Percentiles rank a stretch among this genome's conserved stretches.
Evolutionary conservation across 345 rosid genomes (phyloP).

Genomic region (Tarenaya hassleriana): DNA sequence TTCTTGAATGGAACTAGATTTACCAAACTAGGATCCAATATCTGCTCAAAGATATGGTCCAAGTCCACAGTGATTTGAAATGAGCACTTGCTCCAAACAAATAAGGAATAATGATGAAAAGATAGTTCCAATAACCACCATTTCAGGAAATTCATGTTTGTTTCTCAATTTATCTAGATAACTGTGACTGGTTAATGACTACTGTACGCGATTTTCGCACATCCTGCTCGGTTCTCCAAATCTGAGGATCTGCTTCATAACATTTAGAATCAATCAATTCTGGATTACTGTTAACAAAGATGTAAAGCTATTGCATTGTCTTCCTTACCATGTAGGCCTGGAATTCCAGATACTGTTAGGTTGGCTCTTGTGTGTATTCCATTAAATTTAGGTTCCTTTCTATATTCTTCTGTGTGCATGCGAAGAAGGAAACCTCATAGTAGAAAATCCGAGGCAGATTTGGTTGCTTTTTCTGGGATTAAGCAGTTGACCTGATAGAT

Average conservation of each 20-base stretch:
- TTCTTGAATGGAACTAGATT: conserved; percentile 8
- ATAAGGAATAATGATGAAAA: too few relatives aligned
- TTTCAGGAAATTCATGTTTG: neutral
- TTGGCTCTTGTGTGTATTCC: conserved; percentile 44
- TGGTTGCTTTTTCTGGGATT: neutral
- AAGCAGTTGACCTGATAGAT: conserved; percentile 14
- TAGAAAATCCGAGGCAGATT: neutral
- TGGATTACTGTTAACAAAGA: neutral
- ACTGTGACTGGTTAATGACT: neutral
- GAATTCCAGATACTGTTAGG: conserved; percentile 28
- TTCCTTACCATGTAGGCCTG: conserved; percentile 32
- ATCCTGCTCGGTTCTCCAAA: neutral
- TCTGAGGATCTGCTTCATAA: conserved; percentile 1
- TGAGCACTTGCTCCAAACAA: too few relatives aligned
- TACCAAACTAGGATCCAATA: neutral
- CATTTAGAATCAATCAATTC: neutral
- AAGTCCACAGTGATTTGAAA: too few relatives aligned
- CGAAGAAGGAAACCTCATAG: conserved; percentile 1
- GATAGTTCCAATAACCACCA: too few relatives aligned
- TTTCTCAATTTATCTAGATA: neutral
- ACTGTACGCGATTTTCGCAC: neutral
- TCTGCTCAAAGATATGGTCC: too few relatives aligned
- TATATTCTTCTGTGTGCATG: neutral
- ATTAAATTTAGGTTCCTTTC: conserved; percentile 18
- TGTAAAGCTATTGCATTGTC: conserved; percentile 1